Evolutionary conservation across 495 filamentous ascomycete genomes (phyloP), one percentile per base, ranked within the genome.

Genomic region (Astrothelium subdiscretum): DNA sequence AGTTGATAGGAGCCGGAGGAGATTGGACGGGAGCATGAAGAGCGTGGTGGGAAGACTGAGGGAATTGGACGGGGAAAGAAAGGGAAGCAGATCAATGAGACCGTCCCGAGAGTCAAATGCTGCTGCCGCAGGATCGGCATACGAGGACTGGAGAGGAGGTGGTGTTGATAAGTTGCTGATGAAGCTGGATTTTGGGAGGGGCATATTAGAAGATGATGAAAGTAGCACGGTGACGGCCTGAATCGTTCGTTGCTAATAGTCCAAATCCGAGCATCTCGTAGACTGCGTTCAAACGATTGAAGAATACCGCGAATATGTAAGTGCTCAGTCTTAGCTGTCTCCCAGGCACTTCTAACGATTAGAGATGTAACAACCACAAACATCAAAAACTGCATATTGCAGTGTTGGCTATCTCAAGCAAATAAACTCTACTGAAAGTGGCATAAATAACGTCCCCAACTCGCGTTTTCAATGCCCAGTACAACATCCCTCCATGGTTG

Each of bases 101-200:
- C 8, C 35, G 1, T 24, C 22, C 15, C 32, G 48, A 48, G 59
- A 42, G n/a, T 20, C 59, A 13, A 18, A 63, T 54, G 13, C 68
- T 71, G 44, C 60, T 62, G 62, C 67, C 62, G 18, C 42, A 43
- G 60, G 69, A 67, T 71, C 70, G 31, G 60, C 73, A 10, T 71
- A 73, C 4, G 78, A 73, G 24, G 70, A 74, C 6, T 78, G 81
- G 60, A 83, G 84, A 51, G 80, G 85, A 3, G 86, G 85, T 2
- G 87, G 89, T 8, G 83, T 94, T 26, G 88, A 92, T 75, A 77
- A 88, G 59, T 76, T 95, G 70, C 70, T 95, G 51, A 91, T 95
- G 88, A 92, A 92, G 71, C 74, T 95, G 62, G 90, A 94, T 76
- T 90, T 89, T 76, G 81, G 76, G 35, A 79, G 76, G 15, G 20